Base-by-base conservation (phyloP, 345 rosid species). In the Linum lewisii region DNA sequence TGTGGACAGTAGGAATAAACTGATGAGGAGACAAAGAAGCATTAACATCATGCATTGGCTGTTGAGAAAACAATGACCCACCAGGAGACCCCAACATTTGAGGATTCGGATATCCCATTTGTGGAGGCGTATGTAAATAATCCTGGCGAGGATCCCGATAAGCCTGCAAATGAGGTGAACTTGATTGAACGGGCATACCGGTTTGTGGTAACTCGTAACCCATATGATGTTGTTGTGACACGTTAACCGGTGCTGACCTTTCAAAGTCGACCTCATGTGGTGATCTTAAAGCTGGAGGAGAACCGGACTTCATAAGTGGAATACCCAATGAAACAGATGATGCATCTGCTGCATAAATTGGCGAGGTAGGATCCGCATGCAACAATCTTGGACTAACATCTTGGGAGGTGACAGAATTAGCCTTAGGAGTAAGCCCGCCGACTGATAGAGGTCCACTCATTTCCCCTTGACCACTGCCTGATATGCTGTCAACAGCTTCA, bases 401-500 rank as follows among this genome's bases (percentile, higher is more conserved):
- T 44, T 58, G 53, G 55, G 78, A 59, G 44, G 72, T 13, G 7
- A 61, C 61, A 2, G 59, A 59, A 71, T 65, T 73, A 60, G 63
- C 79, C 6, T 52, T 63, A 50, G 84, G 75, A 0, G 86, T 74
- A 10, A 73, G 49, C 52, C 68, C 14, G 67, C 65, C 67, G 29
- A 67, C 63, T 13, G 79, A 74, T 29, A 75, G 66, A 52, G 73
- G 58, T 49, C 71, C 72, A 60, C 25, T 24, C 29, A 58, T 53
- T 61, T 76, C 89, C 59, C 70, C 72, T 24, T 68, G 90, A 58
- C 71, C 74, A 44, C 65, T 45, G 60, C 66, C 68, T 20, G 57
- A 55, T n/a, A n/a, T n/a, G 64, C 68, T 63, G 66, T 83, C 86
- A 58, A 73, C 67, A 61, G 61, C 81, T 62, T 80, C 87, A 2